Evolutionary conservation across 2,329 filamentous ascomycete species (phyloP).

Genomic region (Xylariales sp.): DNA sequence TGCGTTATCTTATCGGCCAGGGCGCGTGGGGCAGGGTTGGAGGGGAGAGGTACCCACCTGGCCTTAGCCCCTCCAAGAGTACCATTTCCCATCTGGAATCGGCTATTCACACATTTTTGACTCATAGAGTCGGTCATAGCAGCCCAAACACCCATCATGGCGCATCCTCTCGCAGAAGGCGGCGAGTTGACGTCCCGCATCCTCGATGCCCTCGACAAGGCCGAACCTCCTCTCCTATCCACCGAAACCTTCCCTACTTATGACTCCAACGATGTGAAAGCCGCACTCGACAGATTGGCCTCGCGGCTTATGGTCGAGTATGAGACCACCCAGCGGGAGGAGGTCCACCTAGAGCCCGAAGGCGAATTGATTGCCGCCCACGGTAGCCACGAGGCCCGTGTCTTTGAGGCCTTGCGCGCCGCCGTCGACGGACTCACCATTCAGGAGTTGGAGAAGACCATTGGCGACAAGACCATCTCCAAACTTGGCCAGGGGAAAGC

Average conservation of each 20-base stretch:
- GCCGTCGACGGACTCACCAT: conserved; percentile 86
- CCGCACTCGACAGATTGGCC: conserved; percentile 84
- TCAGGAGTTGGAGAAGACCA: conserved; percentile 73
- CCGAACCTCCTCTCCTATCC: conserved; percentile 74
- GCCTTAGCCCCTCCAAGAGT: too few relatives aligned
- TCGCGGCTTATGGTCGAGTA: conserved; percentile 90
- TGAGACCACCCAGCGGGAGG: conserved; percentile 83
- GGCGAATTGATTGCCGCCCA: conserved; percentile 77
- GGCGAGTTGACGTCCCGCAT: conserved; percentile 71
- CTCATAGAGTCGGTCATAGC: conserved; percentile 17
- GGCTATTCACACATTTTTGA: conserved; percentile 7
- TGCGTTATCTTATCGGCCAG: too few relatives aligned
- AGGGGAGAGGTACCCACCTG: too few relatives aligned
- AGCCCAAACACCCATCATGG: conserved; percentile 8
- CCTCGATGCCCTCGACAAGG: conserved; percentile 72
- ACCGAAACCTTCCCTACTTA: conserved; percentile 67
- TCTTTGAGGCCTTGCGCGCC: conserved; percentile 70
- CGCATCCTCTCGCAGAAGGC: conserved; percentile 12
- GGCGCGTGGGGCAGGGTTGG: too few relatives aligned
- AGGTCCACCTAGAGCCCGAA: conserved; percentile 79
- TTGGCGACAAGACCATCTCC: conserved; percentile 78
- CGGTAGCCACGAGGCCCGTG: conserved; percentile 63
- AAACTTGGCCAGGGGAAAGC: conserved; percentile 93
- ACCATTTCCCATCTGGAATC: too few relatives aligned
- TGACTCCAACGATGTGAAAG: conserved; percentile 79